Evolutionary conservation across 2,329 filamentous ascomycete species (phyloP), one percentile per base, ranked within the genome.

Genomic region (Hortaea sp.): DNA sequence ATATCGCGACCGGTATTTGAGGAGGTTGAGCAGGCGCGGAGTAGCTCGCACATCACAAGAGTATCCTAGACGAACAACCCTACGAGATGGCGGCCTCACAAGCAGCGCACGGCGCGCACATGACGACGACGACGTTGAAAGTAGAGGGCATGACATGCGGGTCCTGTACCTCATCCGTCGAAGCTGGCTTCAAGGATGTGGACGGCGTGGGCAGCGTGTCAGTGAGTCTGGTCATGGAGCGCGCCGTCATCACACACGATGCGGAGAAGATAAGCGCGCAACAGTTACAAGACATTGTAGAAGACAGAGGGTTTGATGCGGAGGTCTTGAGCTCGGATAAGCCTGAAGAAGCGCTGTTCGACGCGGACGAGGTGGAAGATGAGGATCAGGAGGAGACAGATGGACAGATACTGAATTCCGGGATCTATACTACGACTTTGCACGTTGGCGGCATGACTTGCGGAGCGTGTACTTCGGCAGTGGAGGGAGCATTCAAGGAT

Each of bases 211-310:
- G 85, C 50, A 88, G 77, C 57, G 88, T 97, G 39, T 94, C 88
- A 2, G 85, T 98, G 58, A 95, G 88, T 66, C 71, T 98, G 59
- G 87, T 95, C 53, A 94, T 97, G 86, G 89, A 94, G 68, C 82
- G 90, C 50, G 92, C 90, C 11, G 89, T 97, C 37, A 74, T 97
- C 35, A 83, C 88, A 66, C 92, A 98, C 69, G 84, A 98, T 66
- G 83, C 87, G 2, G 70, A 77, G 44, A 76, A 76, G 50, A 78
- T 97, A 45, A 71, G 86, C 9, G 79, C 88, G 49, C 83, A 88
- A 32, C 70, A 82, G 54, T 78, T 97, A 47, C 78, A 79, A 62
- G 87, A 94, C 50, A 86, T 86, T 38, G 90, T 95, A 54, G 88
- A 95, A 58, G 88, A 95, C 64, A 76, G 88, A 55, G 89, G 89